A percentile compares a stretch with the other conserved stretches of the same genome.
Conservation (phyloP, 2,329 filamentous ascomycete species). For the Fusarium sp. region DNA sequence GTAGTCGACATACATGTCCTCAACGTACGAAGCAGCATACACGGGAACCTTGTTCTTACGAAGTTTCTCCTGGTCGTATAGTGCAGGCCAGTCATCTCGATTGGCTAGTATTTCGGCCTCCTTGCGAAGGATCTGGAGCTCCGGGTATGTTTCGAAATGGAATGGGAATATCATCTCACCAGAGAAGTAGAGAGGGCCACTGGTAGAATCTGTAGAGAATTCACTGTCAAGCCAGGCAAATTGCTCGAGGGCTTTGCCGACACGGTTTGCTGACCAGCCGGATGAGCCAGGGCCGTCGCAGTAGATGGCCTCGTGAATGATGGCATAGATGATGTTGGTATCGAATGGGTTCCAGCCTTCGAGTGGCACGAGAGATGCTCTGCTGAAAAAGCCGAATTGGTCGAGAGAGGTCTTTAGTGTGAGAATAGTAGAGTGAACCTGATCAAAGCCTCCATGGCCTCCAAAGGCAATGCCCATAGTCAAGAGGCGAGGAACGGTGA, state of each 20-base stretch:
- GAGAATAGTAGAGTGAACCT: constrained; percentile 78
- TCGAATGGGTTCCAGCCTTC: constrained; percentile 79
- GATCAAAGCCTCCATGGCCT: constrained; percentile 79
- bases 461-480: constrained; percentile 84
- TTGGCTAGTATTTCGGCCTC: constrained; percentile 78
- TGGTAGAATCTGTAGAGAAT: constrained; percentile 41
- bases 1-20: constrained; percentile 94
- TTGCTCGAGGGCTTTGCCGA: constrained; percentile 61
- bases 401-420: constrained; percentile 78
- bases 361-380: constrained; percentile 74
- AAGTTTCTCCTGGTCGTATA: constrained; percentile 82
- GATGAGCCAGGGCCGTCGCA: constrained; percentile 74
- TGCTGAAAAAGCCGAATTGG: constrained; percentile 79
- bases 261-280: constrained; percentile 78
- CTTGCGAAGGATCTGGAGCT: constrained; percentile 75
- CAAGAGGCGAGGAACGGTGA: constrained; percentile 80
- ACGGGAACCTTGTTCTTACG: constrained; percentile 83
- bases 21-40: constrained; percentile 83
- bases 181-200: constrained; percentile 77
- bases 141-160: constrained; percentile 83
- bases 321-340: constrained; percentile 81
- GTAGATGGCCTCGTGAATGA: constrained; percentile 91
- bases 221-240: constrained; percentile 63
- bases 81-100: constrained; percentile 74
- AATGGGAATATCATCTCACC: constrained; percentile 94